Evolutionary conservation across 2,329 filamentous ascomycete species (phyloP), one percentile per base, ranked within the genome.

Genomic region (Monilinia vaccinii-corymbosi): DNA sequence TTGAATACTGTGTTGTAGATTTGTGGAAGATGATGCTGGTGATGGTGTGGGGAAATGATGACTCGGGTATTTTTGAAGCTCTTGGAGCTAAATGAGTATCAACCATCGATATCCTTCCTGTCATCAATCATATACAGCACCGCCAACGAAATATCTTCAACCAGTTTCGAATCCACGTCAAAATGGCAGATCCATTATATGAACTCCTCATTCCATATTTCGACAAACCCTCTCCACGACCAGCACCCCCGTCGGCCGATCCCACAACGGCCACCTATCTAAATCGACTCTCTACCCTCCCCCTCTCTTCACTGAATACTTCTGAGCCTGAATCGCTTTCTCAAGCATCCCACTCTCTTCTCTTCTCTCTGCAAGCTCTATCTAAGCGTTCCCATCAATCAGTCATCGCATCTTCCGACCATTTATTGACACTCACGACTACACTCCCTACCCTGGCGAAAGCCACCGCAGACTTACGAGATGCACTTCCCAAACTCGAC

Each of bases 351-450:
- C 91, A 97, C 63, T 88, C 89, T 0, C 82, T 89, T 45, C 81
- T 93, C 16, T 83, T 96, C 45, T 89, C 91, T 0, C 81, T 97
- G 1, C 94, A 99, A 72, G 83, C 85, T 0, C 83, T 97, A 53
- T 93, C 92, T 9, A 96, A 96, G 68, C 88, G 89, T 66, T 96
- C 92, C 0, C 87, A 97, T 74, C 89, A 87, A 71, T 81, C 86
- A 21, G 86, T 97, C 65, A 91, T 97, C 67, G 80, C 86, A 57
- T 94, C 93, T 4, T 86, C 89, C 25, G 82, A 85, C 66, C 86
- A 89, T 67, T 85, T 97, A 68, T 81, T 83, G n/a, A 85, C 84
- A 11, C 80, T 97, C 9, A 79, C 79, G 53, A 78, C 80, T n/a
- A 82, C 86, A 1, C 78, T 99, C n/a, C 89, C 91, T 0, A 73